A percentile compares a stretch with the other conserved stretches of the same genome.
Evolutionary conservation across 139 green algal species (phyloP).

Genomic region (Chlamydomonas applanata): DNA sequence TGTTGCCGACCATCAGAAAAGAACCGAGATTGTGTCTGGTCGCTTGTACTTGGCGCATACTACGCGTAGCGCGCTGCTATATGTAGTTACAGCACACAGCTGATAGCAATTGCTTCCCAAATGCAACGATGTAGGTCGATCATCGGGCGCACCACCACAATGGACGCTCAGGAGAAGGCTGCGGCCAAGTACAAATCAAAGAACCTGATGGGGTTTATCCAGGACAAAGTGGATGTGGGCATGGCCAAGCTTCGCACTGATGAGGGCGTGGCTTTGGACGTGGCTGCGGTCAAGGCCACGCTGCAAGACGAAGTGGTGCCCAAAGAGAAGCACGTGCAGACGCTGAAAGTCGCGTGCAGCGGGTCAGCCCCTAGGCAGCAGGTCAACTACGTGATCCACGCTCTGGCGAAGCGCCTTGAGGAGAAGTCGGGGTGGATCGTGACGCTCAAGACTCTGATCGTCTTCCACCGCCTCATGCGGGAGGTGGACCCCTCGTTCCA

Average conservation of each 20-base stretch:
- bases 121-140: no score
- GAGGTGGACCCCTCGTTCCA: slow-evolving; percentile 74
- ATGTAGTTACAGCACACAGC: no score
- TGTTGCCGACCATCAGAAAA: no score
- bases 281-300: slow-evolving; percentile 91
- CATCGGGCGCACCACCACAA: no score
- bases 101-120: no score
- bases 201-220: slow-evolving; percentile 15
- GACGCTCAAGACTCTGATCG: slow-evolving; percentile 82
- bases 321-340: slow-evolving; percentile 96
- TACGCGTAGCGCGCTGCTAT: no score
- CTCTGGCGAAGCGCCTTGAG: slow-evolving; percentile 42
- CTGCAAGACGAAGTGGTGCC: slow-evolving; percentile 78
- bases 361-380: slow-evolving; percentile 16
- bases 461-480: slow-evolving; percentile 82
- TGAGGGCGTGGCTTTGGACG: slow-evolving; percentile 56
- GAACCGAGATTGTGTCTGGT: no score
- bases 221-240: slow-evolving; percentile 15
- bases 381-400: slow-evolving; percentile 53
- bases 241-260: slow-evolving; percentile 14
- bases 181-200: not conserved
- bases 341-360: slow-evolving; percentile 43
- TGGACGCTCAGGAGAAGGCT: no score
- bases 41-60: no score
- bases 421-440: slow-evolving; percentile 48